These are phyloP conservation scores for Raphanus raphanistrum DNA, from an alignment of 345 rosid species.

Conservation along the genomic window DNA sequence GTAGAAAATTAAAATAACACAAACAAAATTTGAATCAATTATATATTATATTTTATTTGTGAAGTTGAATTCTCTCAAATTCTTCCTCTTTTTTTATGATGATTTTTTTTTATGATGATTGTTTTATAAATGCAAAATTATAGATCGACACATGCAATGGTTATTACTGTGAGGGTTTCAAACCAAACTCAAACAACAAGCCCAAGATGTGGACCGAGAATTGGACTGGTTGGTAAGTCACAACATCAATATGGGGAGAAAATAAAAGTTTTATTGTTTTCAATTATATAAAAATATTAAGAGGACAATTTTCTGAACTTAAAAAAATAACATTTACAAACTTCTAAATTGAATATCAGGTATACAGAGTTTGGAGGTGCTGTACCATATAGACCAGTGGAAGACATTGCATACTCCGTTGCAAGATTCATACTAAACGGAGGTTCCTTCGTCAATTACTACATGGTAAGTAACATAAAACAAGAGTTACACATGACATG, in stretches of 20 bases:
- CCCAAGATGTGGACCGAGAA: constrained; percentile 97
- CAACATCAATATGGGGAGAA: neutral
- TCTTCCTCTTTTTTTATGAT: constrained; percentile 6
- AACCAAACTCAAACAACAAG: constrained; percentile 58
- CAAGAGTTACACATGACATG: constrained; percentile 5
- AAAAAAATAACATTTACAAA: neutral
- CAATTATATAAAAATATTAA: neutral
- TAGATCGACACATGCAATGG: constrained; percentile 93
- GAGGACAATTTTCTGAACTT: neutral
- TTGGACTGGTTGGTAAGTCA: constrained; percentile 91
- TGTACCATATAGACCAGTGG: constrained; percentile 73
- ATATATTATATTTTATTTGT: neutral
- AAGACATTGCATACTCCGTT: constrained; percentile 80
- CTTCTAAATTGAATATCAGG: constrained; percentile 39
- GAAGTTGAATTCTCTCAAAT: neutral
- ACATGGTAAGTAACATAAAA: constrained; percentile 57
- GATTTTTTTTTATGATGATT: neutral
- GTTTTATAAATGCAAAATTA: neutral
- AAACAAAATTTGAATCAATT: neutral
- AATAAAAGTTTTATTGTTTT: neutral
- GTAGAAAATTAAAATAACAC: neutral
- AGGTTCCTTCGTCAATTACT: constrained; percentile 82
- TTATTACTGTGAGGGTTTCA: constrained; percentile 75
- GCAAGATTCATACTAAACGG: constrained; percentile 76
- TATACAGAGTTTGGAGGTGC: constrained; percentile 71